Evolutionary conservation across 1,139 yeast genomes (phyloP), one percentile per base, ranked within the genome.

Genomic region (Candida pseudoviswanathii): DNA sequence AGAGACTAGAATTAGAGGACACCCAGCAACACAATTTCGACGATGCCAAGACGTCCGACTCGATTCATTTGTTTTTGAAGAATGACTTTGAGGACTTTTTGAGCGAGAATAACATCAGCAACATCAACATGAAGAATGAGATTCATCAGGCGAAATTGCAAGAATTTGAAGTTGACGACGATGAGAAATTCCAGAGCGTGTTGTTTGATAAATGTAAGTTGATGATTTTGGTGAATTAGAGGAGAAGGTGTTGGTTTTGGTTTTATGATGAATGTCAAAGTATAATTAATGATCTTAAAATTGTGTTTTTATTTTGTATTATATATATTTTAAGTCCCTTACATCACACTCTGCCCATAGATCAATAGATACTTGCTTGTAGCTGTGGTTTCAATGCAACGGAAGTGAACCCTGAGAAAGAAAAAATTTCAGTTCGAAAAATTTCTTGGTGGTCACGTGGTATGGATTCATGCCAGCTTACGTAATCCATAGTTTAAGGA

Each of bases 1-100:
- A 88, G 50, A 77, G 97, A 50, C 77, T 92, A 46, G 77, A 70
- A 51, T 51, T 62, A 34, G 53, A 53, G 30, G 54, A 54, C 45
- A 38, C 37, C 11, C 44, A 45, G 22, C 57, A 54, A 33, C 54
- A 56, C 44, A 53, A 52, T 41, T 50, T 62, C 37, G 54, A 54
- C 29, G 56, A 57, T 45, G 48, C 54, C 1, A 49, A 54, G 16
- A 26, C 51, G 5, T 54, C 58, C 8, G 57, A 58, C 8, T 52
- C 55, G 11, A 62, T 73, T 26, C 69, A 61, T 47, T 59, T 76
- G 46, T 75, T 65, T 52, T 63, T 74, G 53, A 76, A 75, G 54
- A 71, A 71, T 56, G 79, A 75, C 56, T 70, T 67, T 52, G 80
- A 75, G 53, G 77, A 69, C 44, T 73, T 71, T 49, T 55, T 66